phyloP scores from a whole-genome alignment of 108 stramenopile genomes.

The Nitzschia palea region DNA sequence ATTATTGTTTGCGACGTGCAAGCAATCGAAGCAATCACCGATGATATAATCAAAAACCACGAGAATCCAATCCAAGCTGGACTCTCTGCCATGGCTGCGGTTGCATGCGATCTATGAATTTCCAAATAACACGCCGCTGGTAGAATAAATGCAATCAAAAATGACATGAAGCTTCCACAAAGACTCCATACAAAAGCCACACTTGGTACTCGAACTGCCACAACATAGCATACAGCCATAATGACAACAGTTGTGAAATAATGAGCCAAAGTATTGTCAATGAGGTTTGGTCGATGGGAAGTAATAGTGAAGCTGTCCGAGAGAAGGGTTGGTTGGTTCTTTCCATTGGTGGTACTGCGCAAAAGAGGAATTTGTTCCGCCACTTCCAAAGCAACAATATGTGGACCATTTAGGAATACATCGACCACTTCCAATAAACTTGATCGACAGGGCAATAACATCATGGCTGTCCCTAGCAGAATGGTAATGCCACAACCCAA shows the following conservation, averaged over 20 bases:
- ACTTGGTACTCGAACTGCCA: conserved; percentile 63
- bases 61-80: conserved; percentile 28
- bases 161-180: conserved; percentile 69
- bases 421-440: conserved; percentile 35
- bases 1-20: conserved; percentile 30
- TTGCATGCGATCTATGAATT: conserved; percentile 30
- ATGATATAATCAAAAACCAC: conserved; percentile 27
- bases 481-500: conserved; percentile 73
- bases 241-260: conserved; percentile 57
- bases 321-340: background rate
- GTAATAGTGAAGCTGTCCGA: background rate
- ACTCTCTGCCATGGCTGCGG: background rate
- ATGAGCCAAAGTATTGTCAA: conserved; percentile 42
- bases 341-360: background rate
- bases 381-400: conserved; percentile 9
- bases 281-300: background rate
- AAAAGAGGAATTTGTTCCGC: conserved; percentile 22
- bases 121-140: conserved; percentile 53
- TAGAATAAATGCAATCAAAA: conserved; percentile 73
- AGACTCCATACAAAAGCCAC: conserved; percentile 81
- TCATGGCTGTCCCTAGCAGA: conserved; percentile 63
- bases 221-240: conserved; percentile 45
- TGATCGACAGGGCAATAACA: conserved; percentile 74
- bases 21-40: conserved; percentile 18
- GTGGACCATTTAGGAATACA: conserved; percentile 23